A percentile compares a stretch with the other conserved stretches of the same genome.
Conservation (phyloP, 805 yeast species). For the Metschnikowia amazonensis region DNA sequence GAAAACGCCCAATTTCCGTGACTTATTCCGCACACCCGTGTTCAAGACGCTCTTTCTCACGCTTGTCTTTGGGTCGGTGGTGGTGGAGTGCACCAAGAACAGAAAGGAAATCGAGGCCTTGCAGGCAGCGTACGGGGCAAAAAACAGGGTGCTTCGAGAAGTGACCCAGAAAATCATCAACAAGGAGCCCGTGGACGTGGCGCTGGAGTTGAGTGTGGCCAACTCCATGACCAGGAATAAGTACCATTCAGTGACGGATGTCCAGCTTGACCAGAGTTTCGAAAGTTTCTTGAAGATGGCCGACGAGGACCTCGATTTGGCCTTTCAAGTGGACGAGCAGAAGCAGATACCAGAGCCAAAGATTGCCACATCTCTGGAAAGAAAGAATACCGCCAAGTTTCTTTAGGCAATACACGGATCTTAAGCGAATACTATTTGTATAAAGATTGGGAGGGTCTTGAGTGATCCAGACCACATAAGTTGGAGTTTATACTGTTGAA, state of each 20-base stretch:
- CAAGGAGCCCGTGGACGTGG: slow-evolving; percentile 41
- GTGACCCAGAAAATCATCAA: slow-evolving; percentile 26
- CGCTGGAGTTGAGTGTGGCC: slow-evolving; percentile 37
- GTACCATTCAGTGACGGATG: slow-evolving; percentile 31
- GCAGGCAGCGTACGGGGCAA: slow-evolving; percentile 35
- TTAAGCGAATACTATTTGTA: too few relatives aligned
- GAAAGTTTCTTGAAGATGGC: slow-evolving; percentile 33
- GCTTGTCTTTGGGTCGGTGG: slow-evolving; percentile 42
- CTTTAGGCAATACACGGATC: not conserved
- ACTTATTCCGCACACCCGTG: slow-evolving; percentile 31
- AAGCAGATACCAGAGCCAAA: not conserved
- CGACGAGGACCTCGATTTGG: slow-evolving; percentile 19
- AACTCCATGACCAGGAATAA: slow-evolving; percentile 40
- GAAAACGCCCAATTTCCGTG: slow-evolving; percentile 24
- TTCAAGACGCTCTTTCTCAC: slow-evolving; percentile 37
- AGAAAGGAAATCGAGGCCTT: slow-evolving; percentile 43
- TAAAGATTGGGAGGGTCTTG: too few relatives aligned
- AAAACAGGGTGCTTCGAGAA: slow-evolving; percentile 32
- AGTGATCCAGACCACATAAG: too few relatives aligned
- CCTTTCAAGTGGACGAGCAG: not conserved
- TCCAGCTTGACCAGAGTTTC: slow-evolving; percentile 38
- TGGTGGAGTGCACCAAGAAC: slow-evolving; percentile 45
- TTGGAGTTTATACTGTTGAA: too few relatives aligned
- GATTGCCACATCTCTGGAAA: not conserved
- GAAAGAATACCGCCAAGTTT: slow-evolving; percentile 1